Evolutionary conservation across 2,329 filamentous ascomycete species (phyloP), one percentile per base, ranked within the genome.

Genomic region (Verticillium isaacii): DNA sequence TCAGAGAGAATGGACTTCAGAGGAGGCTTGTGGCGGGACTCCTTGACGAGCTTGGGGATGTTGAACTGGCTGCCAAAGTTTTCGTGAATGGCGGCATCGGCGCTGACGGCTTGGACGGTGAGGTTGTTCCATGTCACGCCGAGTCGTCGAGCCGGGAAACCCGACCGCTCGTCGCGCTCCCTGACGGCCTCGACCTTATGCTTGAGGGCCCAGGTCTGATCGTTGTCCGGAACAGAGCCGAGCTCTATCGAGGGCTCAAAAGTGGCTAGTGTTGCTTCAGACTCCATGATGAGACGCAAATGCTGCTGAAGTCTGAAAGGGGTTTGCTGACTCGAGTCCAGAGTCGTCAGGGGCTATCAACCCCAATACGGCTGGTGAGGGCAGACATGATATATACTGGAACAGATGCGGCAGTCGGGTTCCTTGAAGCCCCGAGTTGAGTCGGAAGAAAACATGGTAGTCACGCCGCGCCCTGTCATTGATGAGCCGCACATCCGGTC

Each of bases 81-180:
- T 67, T 90, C 87, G 65, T 90, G 86, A 36, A 90, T 77, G 11
- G 86, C 84, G 2, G 87, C 83, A 32, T 88, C 85, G 15, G 86
- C 76, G 32, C 83, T 82, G 70, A 85, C 76, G 17, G 84, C 88
- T 60, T 86, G 80, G 19, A 91, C 88, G 0, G 79, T 89, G 56
- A 91, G 76, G 61, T 86, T 78, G 65, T 84, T 78, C 85, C 87
- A 91, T 1, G 88, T 85, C 0, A 91, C 79, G 29, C 88, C 89
- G 3, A 89, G 78, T 67, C 81, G 75, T 41, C 82, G 77, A 9
- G 74, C 71, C 32, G 79, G 81, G 62, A 80, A 75, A 2, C 79
- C 78, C 4, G 81, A 81, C 3, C 75, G 74, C 19, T 75, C 68
- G 19, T 82, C 77, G 14, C 78, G 76, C 29, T 78, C 73, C 6